Evolutionary conservation across 1,284 basidiomycete genomes (phyloP).

Genomic region (Waitea zeae): DNA sequence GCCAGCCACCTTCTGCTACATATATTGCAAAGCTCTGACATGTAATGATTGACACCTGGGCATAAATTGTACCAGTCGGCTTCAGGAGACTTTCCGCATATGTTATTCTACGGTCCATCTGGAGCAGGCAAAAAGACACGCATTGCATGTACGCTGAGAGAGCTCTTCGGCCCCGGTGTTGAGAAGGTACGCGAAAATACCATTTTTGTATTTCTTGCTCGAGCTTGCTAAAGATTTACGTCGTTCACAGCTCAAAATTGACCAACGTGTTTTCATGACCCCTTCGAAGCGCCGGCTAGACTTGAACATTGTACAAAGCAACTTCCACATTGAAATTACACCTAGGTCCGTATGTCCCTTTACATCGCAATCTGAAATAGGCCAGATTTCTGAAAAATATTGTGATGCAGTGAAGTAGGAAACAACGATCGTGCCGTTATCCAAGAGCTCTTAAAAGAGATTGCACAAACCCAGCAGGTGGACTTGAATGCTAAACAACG

Average conservation of each 20-base stretch:
- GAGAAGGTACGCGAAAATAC: slow-evolving; percentile 56
- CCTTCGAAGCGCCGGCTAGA: slow-evolving; percentile 93
- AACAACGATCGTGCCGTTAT: slow-evolving; percentile 93
- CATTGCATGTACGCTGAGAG: slow-evolving; percentile 76
- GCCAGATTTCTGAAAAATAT: no score
- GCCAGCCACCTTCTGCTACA: slow-evolving; percentile 13
- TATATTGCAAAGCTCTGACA: no score
- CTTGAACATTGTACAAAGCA: slow-evolving; percentile 93
- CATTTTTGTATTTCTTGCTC: neutral
- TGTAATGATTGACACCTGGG: no score
- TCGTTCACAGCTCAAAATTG: slow-evolving; percentile 74
- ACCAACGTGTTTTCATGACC: slow-evolving; percentile 92
- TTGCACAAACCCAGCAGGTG: slow-evolving; percentile 97
- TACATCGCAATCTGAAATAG: neutral
- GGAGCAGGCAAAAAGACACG: slow-evolving; percentile 98
- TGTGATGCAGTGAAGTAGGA: slow-evolving; percentile 85
- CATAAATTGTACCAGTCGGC: no score
- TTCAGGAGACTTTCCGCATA: slow-evolving; percentile 92
- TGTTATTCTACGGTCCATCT: slow-evolving; percentile 95
- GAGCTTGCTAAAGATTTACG: neutral
- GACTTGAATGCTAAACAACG: slow-evolving; percentile 90
- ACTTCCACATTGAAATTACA: slow-evolving; percentile 96
- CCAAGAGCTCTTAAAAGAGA: slow-evolving; percentile 95
- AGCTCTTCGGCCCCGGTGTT: slow-evolving; percentile 84
- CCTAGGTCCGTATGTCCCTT: slow-evolving; percentile 82